Percentiles rank a stretch among this genome's conserved stretches.
These are phyloP conservation scores for Phylloporus arenicola DNA, from an alignment of 768 basidiomycete species.

Conservation along the genomic window DNA sequence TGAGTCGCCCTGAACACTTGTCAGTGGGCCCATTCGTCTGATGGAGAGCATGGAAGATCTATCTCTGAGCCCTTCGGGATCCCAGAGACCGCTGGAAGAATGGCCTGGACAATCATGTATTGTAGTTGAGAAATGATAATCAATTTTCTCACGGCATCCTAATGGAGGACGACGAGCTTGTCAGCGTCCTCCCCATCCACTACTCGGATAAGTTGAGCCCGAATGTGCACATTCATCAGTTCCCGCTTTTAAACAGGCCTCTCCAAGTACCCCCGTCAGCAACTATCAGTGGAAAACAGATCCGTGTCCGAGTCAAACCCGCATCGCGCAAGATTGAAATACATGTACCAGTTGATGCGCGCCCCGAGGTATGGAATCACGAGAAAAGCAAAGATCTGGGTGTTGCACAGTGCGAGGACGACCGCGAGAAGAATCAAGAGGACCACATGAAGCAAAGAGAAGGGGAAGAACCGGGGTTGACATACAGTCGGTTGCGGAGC, in stretches of 20 bases:
- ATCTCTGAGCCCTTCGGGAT: background rate
- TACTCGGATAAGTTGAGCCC: slow-evolving; percentile 57
- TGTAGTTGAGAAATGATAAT: background rate
- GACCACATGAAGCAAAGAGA: slow-evolving; percentile 39
- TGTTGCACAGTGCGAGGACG: slow-evolving; percentile 62
- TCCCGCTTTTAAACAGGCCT: slow-evolving; percentile 68
- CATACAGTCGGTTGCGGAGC: slow-evolving; percentile 66
- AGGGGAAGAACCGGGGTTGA: slow-evolving; percentile 57
- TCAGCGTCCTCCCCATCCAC: slow-evolving; percentile 67
- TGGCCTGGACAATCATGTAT: slow-evolving; percentile 4
- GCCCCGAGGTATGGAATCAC: slow-evolving; percentile 76
- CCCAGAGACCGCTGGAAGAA: slow-evolving; percentile 1
- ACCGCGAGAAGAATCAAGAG: slow-evolving; percentile 73
- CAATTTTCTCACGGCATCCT: slow-evolving; percentile 14
- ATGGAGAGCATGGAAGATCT: slow-evolving; percentile 6
- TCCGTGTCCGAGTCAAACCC: slow-evolving; percentile 68
- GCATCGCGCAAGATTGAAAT: slow-evolving; percentile 60
- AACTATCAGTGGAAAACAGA: slow-evolving; percentile 63
- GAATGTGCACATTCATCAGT: slow-evolving; percentile 75
- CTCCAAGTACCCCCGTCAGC: slow-evolving; percentile 77
- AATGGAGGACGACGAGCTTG: slow-evolving; percentile 51
- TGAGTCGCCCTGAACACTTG: slow-evolving; percentile 3
- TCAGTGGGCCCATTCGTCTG: background rate
- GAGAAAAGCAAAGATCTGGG: slow-evolving; percentile 66
- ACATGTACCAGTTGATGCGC: slow-evolving; percentile 76